Evolutionary conservation across 78 protist genomes (phyloP).

Genomic region (Protostelium mycophagum): DNA sequence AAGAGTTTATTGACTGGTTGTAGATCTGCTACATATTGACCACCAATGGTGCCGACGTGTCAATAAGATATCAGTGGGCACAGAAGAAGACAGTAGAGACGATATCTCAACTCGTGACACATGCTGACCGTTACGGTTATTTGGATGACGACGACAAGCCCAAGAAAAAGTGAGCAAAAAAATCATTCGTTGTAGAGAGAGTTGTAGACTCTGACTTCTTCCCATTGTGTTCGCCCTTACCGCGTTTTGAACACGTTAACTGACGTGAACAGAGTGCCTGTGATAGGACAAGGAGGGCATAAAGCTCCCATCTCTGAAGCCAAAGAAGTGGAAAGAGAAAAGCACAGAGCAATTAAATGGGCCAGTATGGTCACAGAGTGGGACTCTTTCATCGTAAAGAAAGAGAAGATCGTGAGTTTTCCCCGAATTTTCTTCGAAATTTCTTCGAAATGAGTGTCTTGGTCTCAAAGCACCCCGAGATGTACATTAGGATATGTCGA

Average conservation of each 20-base stretch:
- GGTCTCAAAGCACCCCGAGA: background rate
- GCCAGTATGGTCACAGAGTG: background rate
- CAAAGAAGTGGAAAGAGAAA: background rate
- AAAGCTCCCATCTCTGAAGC: background rate
- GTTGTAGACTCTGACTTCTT: background rate
- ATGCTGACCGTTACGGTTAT: background rate
- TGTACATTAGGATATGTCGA: background rate
- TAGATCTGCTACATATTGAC: background rate
- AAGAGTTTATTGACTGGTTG: too few relatives aligned
- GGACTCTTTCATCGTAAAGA: background rate
- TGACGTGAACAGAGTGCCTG: too few relatives aligned
- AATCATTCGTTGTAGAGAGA: background rate
- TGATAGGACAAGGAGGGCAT: background rate
- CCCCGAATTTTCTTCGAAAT: too few relatives aligned
- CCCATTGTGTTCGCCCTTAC: too few relatives aligned
- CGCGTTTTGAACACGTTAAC: too few relatives aligned
- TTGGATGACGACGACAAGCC: background rate
- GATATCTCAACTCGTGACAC: background rate
- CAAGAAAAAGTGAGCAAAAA: background rate
- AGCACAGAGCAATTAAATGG: background rate
- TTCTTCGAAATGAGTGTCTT: too few relatives aligned
- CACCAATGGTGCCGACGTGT: background rate
- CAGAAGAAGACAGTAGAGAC: background rate
- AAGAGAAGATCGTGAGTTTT: background rate
- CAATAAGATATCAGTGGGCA: background rate